Base-by-base conservation (phyloP, 306 rosid species). In the Boehmeria nivea region DNA sequence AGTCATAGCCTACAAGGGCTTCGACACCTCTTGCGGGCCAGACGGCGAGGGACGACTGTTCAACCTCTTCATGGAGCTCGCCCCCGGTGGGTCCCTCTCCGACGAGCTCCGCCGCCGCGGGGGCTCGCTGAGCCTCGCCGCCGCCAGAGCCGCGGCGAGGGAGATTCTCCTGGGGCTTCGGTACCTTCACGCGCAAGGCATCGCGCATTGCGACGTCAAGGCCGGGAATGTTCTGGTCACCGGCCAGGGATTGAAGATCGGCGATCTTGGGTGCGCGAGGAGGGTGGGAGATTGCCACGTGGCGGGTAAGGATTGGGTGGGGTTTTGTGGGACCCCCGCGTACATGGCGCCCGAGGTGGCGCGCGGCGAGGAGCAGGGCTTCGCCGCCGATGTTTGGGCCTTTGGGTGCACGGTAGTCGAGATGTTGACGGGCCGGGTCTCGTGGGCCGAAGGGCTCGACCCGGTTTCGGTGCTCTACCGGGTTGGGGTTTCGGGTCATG, bases 281-380 rank as follows among this genome's bases (percentile, higher is more conserved):
- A 67, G 69, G 11, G n/a, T n/a, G n/a, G n/a, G n/a, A n/a, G n/a
- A n/a, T n/a, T 19, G 23, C 34, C 38, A 46, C 23, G 26, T 43
- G 12, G 20, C 40, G 8, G 27, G 25, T 1, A 51, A 6, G 23
- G 55, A 33, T 57, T 52, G 17, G 50, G 34, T 28, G 26, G 68
- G 31, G 24, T 65, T 82, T 10, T 70, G 81, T 0, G 96, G 99
- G 2, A 84, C 99, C 0, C 99, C 96, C 12, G 72, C 60, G 18
- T 91, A 74, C 74, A 84, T 91, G 99, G 87, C 96, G 0, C 99
- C 99, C 6, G 96, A 91, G 77, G 99, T 81, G 70, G 96, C 95
- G 23, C 89, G 96, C 33, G 96, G 93, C 28, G 93, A 91, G 43
- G 23, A 78, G 18, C 96, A 91, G 70, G 93, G 89, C 5, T 78